Evolutionary conservation across 2,329 filamentous ascomycete genomes (phyloP).

Genomic region (Tolypocladium paradoxum): DNA sequence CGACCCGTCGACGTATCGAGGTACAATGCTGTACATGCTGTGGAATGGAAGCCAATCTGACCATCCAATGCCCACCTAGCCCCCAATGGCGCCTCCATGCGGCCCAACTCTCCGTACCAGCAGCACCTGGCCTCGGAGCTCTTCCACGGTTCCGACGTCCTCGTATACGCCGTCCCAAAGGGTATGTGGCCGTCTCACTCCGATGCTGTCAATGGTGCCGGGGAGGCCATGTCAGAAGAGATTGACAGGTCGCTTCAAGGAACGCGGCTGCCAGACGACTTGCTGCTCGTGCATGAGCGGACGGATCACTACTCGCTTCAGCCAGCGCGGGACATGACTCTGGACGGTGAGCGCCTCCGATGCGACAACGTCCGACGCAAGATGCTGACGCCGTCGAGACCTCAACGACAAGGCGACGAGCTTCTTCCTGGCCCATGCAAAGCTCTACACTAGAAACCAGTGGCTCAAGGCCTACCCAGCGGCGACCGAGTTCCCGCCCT

Average conservation of each 20-base stretch:
- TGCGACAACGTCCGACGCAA: background rate
- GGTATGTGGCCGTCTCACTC: conserved; percentile 1
- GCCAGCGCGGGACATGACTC: conserved; percentile 6
- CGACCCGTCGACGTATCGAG: conserved; percentile 2
- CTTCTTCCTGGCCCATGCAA: conserved; percentile 3
- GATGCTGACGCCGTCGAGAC: conserved; percentile 1
- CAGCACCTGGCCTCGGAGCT: conserved; percentile 6
- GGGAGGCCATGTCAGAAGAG: background rate
- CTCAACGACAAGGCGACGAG: conserved; percentile 5
- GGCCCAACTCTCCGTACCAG: conserved; percentile 10
- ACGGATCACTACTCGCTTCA: conserved; percentile 12
- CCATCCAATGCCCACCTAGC: conserved; percentile 2
- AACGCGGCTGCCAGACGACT: conserved; percentile 8
- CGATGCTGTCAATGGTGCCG: background rate
- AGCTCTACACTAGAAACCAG: conserved; percentile 1
- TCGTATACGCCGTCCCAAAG: conserved; percentile 7
- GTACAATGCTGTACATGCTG: background rate
- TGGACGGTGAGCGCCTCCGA: conserved; percentile 1
- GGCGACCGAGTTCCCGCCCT: background rate
- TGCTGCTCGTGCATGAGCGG: conserved; percentile 12
- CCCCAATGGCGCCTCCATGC: conserved; percentile 12
- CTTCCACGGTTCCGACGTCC: conserved; percentile 6
- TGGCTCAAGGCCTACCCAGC: conserved; percentile 6
- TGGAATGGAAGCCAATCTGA: too few species aligned
- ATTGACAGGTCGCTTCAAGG: conserved; percentile 2